phyloP scores from a whole-genome alignment of 495 filamentous ascomycete species.

The Aspergillus panamensis region DNA sequence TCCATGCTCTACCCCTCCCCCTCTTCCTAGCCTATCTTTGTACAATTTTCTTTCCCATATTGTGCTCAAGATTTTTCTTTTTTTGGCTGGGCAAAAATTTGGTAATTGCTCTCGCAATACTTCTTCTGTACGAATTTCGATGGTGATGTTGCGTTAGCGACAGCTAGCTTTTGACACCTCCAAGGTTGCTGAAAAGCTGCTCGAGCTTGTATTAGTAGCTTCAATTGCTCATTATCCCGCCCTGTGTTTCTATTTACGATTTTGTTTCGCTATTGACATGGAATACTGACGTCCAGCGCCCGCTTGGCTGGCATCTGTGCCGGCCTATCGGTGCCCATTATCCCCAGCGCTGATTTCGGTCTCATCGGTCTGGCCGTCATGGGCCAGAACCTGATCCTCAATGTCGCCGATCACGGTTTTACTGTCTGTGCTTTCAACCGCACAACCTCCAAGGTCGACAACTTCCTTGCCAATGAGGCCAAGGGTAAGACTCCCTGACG shows the following conservation, averaged over 20 bases:
- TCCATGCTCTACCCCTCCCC: constrained; percentile 13
- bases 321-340: constrained; percentile 57
- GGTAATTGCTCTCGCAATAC: background rate
- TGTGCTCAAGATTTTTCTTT: background rate
- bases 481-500: constrained; percentile 58
- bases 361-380: constrained; percentile 99
- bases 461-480: constrained; percentile 89
- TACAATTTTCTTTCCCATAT: background rate
- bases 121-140: background rate
- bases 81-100: too few species aligned
- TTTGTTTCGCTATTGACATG: constrained; percentile 33
- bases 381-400: constrained; percentile 98
- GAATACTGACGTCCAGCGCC: constrained; percentile 65
- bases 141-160: background rate
- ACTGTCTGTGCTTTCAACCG: constrained; percentile 97
- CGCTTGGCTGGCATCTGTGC: constrained; percentile 82
- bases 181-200: background rate
- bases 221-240: background rate
- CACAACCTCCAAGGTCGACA: constrained; percentile 95
- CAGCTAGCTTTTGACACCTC: background rate
- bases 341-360: constrained; percentile 80
- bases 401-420: constrained; percentile 94
- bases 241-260: background rate
- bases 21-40: constrained; percentile 11
- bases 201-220: background rate